Base-by-base conservation (phyloP, 495 filamentous ascomycete species). In the Penicillium parvum region DNA sequence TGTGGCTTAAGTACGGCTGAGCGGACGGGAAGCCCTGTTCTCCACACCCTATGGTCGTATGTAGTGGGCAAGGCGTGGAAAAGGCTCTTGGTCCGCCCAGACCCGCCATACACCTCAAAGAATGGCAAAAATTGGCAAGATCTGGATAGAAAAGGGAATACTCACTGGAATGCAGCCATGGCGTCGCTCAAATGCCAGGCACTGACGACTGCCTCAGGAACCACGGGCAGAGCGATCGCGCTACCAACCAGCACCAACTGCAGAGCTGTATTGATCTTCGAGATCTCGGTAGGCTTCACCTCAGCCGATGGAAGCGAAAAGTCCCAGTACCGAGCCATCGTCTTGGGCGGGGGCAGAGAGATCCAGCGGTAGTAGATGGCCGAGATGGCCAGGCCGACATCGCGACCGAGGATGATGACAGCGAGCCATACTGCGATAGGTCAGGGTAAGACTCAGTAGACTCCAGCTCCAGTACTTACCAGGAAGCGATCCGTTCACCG, bases 351-450 rank as follows among this genome's bases (percentile, higher is more conserved):
- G 1, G 92, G 92, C 15, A 98, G 76, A 3, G 85, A 90, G 35
- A 95, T 92, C 79, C 87, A 98, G 25, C 92, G 82, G 57, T 89
- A 96, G 64, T 96, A 98, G 41, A 98, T 81, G 1, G 92, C 92
- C 7, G 89, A 81, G 3, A 95, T 73, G n/a, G 78, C 86, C 4
- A 98, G 73, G n/a, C 78, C 85, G 21, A 89, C 73, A 55, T 98
- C 92, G 17, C 92, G 79, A 22, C 91, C 91, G 4, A 98, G 77
- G 47, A 98, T 96, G 14, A 96, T 80, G 4, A 75, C 75, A 1
- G 90, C 90, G 1, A 97, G 73, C 77, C 88, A 95, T 23, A 92
- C 85, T 88, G 15, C 19, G 16, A 14, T 11, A 17, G 19, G 14
- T 21, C 11, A 26, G 34, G 7, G 22, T 22, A 29, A 29, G 11